A percentile compares a stretch with the other conserved stretches of the same genome.
These are phyloP conservation scores for Emergomyces orientalis DNA, from an alignment of 2,329 filamentous ascomycete species.

Conservation along the genomic window DNA sequence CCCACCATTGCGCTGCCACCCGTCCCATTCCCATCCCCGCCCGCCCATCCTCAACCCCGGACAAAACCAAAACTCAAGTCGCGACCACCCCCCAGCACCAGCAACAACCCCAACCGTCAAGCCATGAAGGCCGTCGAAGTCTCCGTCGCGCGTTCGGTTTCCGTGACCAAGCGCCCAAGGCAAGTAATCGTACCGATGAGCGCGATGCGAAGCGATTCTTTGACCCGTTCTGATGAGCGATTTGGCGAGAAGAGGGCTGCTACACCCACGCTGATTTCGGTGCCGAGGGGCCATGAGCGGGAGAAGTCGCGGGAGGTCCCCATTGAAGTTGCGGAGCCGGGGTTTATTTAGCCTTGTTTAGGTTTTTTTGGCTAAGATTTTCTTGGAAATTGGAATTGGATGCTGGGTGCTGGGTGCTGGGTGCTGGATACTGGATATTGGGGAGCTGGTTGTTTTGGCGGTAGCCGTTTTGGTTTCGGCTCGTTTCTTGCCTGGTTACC, in stretches of 20 bases:
- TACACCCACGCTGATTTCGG: conserved; percentile 22
- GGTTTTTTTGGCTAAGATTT: background rate
- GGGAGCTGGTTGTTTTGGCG: too few relatives aligned
- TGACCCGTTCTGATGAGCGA: conserved; percentile 22
- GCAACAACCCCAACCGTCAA: conserved; percentile 12
- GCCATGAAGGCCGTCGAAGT: conserved; percentile 24
- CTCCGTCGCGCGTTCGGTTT: conserved; percentile 33
- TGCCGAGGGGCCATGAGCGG: conserved; percentile 19
- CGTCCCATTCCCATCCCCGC: background rate
- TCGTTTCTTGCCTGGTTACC: too few relatives aligned
- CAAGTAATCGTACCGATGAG: conserved; percentile 32
- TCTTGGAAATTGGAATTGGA: background rate
- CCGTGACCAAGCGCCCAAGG: conserved; percentile 27
- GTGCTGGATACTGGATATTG: background rate
- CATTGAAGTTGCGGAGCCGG: conserved; percentile 15
- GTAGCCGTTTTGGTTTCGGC: too few relatives aligned
- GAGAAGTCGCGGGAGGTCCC: conserved; percentile 15
- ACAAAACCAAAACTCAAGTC: conserved; percentile 8
- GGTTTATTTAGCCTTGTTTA: background rate
- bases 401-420: background rate
- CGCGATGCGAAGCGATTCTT: conserved; percentile 17
- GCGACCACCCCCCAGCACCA: conserved; percentile 8
- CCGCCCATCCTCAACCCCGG: background rate
- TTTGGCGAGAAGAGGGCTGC: conserved; percentile 21
- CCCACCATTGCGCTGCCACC: conserved; percentile 11